Conservation (phyloP, 1,139 yeast genomes). For the Candida tropicalis region DNA sequence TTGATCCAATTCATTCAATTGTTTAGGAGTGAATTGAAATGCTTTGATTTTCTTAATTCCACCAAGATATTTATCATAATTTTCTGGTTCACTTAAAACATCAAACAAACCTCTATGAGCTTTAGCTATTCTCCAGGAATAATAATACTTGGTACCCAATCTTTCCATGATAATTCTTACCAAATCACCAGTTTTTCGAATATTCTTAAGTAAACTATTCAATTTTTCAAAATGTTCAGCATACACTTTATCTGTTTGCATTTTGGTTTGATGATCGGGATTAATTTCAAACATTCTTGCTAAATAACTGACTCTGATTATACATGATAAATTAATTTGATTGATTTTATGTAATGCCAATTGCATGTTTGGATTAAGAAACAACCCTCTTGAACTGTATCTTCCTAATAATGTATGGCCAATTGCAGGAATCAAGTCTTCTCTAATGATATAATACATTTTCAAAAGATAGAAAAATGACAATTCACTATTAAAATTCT, state of each 20-base stretch:
- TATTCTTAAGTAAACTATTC: constrained; percentile 31
- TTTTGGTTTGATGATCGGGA: constrained; percentile 23
- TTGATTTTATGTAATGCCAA: constrained; percentile 40
- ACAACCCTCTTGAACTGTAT: constrained; percentile 38
- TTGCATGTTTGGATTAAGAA: constrained; percentile 45
- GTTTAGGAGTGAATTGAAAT: constrained; percentile 22
- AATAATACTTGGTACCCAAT: constrained; percentile 47
- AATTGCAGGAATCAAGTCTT: constrained; percentile 45
- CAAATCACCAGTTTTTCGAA: constrained; percentile 41
- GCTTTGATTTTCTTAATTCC: constrained; percentile 15
- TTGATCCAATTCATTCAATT: constrained; percentile 29
- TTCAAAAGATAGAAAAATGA: constrained; percentile 42
- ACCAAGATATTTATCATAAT: constrained; percentile 28
- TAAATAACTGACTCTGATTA: constrained; percentile 31
- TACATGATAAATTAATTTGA: constrained; percentile 34
- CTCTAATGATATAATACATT: constrained; percentile 29
- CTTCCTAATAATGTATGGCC: constrained; percentile 33
- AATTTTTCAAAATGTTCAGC: constrained; percentile 23
- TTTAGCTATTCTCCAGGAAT: constrained; percentile 55
- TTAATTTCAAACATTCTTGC: constrained; percentile 20
- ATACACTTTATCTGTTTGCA: constrained; percentile 21
- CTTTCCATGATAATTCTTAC: constrained; percentile 36
- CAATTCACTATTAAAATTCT: constrained; percentile 22
- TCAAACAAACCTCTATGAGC: constrained; percentile 39
- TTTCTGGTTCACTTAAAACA: constrained; percentile 29